phyloP scores from a whole-genome alignment of 1,284 basidiomycete genomes.

The Ceratobasidium sp. region DNA sequence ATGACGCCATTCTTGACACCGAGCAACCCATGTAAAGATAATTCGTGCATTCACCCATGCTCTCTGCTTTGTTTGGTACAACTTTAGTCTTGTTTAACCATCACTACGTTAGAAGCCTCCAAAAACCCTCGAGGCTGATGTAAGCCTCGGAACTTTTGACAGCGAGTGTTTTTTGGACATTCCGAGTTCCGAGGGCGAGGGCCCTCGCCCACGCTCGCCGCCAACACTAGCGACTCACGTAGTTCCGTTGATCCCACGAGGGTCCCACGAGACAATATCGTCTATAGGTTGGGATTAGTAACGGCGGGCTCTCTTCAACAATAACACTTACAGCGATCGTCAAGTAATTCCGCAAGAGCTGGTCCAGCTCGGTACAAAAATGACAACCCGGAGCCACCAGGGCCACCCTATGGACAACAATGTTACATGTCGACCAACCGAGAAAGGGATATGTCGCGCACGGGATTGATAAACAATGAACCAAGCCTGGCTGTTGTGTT shows the following conservation, averaged over 20 bases:
- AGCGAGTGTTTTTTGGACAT: too few relatives aligned
- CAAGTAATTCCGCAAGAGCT: conserved; percentile 51
- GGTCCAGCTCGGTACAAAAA: conserved; percentile 53
- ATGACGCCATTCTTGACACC: background rate
- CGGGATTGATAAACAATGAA: conserved; percentile 48
- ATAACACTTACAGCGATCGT: conserved; percentile 51
- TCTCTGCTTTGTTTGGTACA: too few relatives aligned
- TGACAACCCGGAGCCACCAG: conserved; percentile 50
- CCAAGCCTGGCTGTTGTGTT: conserved; percentile 44
- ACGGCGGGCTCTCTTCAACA: conserved; percentile 43
- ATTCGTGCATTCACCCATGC: too few relatives aligned
- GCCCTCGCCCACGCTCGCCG: too few relatives aligned
- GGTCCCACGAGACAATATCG: conserved; percentile 53
- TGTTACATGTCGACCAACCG: background rate
- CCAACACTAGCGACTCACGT: conserved; percentile 46
- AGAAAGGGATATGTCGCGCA: conserved; percentile 2
- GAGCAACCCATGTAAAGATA: background rate
- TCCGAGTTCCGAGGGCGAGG: too few relatives aligned
- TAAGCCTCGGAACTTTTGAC: too few relatives aligned
- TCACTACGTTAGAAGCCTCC: too few relatives aligned
- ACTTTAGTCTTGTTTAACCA: too few relatives aligned
- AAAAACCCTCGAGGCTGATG: too few relatives aligned
- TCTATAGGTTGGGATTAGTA: conserved; percentile 32
- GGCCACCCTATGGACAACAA: conserved; percentile 34
- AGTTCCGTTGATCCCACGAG: conserved; percentile 53